These are phyloP conservation scores for Hirschioporus abietinus DNA, from an alignment of 768 basidiomycete species.

Conservation along the genomic window DNA sequence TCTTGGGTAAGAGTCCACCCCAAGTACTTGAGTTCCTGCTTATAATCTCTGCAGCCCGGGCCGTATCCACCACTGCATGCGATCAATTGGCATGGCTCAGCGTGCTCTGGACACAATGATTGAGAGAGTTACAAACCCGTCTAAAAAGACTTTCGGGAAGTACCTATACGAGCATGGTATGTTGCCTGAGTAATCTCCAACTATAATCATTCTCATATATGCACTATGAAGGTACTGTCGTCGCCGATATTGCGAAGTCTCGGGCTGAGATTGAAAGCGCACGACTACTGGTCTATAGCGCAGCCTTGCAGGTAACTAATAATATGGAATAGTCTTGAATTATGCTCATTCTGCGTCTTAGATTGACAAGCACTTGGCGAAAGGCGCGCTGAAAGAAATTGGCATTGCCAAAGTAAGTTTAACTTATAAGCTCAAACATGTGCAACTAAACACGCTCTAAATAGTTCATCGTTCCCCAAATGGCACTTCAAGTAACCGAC, in stretches of 20 bases:
- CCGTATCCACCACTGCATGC: slow-evolving; percentile 98
- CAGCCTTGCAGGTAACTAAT: slow-evolving; percentile 67
- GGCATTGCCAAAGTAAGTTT: slow-evolving; percentile 85
- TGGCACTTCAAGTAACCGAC: slow-evolving; percentile 87
- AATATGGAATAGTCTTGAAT: not conserved
- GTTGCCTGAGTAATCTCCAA: slow-evolving; percentile 15
- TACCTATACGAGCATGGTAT: slow-evolving; percentile 84
- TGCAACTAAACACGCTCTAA: not conserved
- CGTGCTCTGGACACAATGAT: slow-evolving; percentile 84
- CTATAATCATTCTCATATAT: not conserved
- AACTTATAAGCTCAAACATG: not conserved
- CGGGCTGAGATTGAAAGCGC: slow-evolving; percentile 91
- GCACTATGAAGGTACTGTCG: slow-evolving; percentile 60
- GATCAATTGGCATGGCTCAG: slow-evolving; percentile 86
- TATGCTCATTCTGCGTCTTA: slow-evolving; percentile 22
- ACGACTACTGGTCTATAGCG: slow-evolving; percentile 84
- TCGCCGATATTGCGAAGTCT: slow-evolving; percentile 87
- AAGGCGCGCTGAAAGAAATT: slow-evolving; percentile 95
- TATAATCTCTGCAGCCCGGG: slow-evolving; percentile 56
- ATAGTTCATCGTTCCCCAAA: slow-evolving; percentile 91
- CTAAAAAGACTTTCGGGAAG: slow-evolving; percentile 92
- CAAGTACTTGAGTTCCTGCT: slow-evolving; percentile 4
- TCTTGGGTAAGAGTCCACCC: slow-evolving; percentile 55
- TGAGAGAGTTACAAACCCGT: slow-evolving; percentile 87
- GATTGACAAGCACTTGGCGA: slow-evolving; percentile 89